phyloP scores from a whole-genome alignment of 257 asterid genomes.

The Salvia rosmarinus region DNA sequence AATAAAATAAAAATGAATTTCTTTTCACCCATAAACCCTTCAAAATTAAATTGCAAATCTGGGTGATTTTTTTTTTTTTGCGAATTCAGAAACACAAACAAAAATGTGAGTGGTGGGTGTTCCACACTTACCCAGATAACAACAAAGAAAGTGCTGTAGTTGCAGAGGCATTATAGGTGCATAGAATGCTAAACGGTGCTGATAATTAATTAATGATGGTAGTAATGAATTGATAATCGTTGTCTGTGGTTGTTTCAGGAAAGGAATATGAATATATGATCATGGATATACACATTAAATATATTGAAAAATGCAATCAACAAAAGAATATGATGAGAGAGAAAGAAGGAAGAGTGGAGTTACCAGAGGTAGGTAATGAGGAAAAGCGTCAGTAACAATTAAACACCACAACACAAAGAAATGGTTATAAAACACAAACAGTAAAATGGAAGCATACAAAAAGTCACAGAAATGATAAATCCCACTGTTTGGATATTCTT shows the following conservation, averaged over 20 bases:
- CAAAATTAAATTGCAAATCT: slow-evolving; percentile 35
- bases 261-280: slow-evolving; percentile 42
- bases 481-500: slow-evolving; percentile 32
- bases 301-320: slow-evolving; percentile 17
- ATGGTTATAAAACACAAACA: slow-evolving; percentile 33
- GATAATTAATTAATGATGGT: slow-evolving; percentile 38
- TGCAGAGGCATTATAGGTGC: slow-evolving; percentile 50
- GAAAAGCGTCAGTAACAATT: slow-evolving; percentile 53
- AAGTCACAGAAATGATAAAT: slow-evolving; percentile 39
- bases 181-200: slow-evolving; percentile 45
- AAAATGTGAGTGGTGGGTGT: slow-evolving; percentile 38
- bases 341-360: slow-evolving; percentile 61
- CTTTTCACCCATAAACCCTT: slow-evolving; percentile 28
- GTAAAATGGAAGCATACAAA: slow-evolving; percentile 64
- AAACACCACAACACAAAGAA: not conserved
- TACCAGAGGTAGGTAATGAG: slow-evolving; percentile 76
- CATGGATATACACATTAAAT: slow-evolving; percentile 24
- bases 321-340: slow-evolving; percentile 38
- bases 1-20: not conserved
- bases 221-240: slow-evolving; percentile 46
- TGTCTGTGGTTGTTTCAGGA: slow-evolving; percentile 50
- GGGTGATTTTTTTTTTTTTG: slow-evolving; percentile 11
- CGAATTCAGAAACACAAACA: slow-evolving; percentile 39
- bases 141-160: slow-evolving; percentile 51
- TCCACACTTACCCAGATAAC: slow-evolving; percentile 45